Evolutionary conservation across 2,329 filamentous ascomycete genomes (phyloP).

Genomic region (Colletotrichum gloeosporioides): DNA sequence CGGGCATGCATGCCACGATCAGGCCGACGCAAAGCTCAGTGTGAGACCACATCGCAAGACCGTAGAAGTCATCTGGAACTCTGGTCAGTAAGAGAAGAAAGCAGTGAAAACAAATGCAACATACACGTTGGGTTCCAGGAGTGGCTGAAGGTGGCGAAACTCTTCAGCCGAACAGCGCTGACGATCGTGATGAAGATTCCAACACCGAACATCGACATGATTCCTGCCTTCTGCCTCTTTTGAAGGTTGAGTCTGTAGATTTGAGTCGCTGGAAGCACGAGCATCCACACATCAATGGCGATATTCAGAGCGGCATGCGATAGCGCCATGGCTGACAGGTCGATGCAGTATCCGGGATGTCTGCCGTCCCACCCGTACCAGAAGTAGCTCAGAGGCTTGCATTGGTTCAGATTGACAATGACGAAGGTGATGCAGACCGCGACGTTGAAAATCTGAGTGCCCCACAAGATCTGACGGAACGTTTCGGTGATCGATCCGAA

Average conservation of each 20-base stretch:
- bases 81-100: slow-evolving; percentile 43
- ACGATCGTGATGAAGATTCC: slow-evolving; percentile 12
- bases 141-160: neutral
- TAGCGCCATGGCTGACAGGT: slow-evolving; percentile 1
- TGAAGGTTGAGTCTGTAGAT: slow-evolving; percentile 15
- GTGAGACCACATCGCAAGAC: slow-evolving; percentile 36
- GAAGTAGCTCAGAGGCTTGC: slow-evolving; percentile 13
- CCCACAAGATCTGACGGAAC: slow-evolving; percentile 29
- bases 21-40: slow-evolving; percentile 6
- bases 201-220: slow-evolving; percentile 17
- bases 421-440: slow-evolving; percentile 31
- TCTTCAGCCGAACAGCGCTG: neutral
- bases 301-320: slow-evolving; percentile 7
- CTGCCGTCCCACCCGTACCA: slow-evolving; percentile 14
- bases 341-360: neutral
- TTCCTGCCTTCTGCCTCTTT: slow-evolving; percentile 9
- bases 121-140: slow-evolving; percentile 17
- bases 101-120: slow-evolving; percentile 40
- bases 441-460: slow-evolving; percentile 16
- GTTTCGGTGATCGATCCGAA: slow-evolving; percentile 34
- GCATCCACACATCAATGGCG: slow-evolving; percentile 10
- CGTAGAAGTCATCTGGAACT: slow-evolving; percentile 20
- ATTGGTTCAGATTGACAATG: slow-evolving; percentile 36
- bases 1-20: slow-evolving; percentile 14
- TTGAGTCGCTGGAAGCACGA: slow-evolving; percentile 1